A percentile compares a stretch with the other conserved stretches of the same genome.
Conservation (phyloP, 2,329 filamentous ascomycete genomes). For the Fonsecaea pugnacius region DNA sequence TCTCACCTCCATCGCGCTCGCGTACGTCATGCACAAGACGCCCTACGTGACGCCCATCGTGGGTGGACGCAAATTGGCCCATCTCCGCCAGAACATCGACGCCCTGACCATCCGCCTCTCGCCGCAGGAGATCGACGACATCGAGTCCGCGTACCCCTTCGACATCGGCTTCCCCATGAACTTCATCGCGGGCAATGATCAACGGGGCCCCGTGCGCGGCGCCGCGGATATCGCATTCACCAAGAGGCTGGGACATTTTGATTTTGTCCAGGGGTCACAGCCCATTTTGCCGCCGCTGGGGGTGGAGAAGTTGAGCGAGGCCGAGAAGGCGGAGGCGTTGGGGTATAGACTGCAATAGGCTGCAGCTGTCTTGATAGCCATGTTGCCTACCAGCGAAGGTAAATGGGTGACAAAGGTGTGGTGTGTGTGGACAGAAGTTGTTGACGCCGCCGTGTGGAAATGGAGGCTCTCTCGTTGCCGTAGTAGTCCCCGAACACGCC, state of each 20-base stretch:
- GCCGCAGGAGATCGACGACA: slow-evolving; percentile 58
- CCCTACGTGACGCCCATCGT: slow-evolving; percentile 60
- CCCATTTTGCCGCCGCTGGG: slow-evolving; percentile 21
- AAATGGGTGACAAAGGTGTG: slow-evolving; percentile 44
- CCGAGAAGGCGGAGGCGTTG: slow-evolving; percentile 20
- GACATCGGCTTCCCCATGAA: slow-evolving; percentile 61
- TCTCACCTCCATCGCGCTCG: slow-evolving; percentile 46
- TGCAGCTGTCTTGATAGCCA: slow-evolving; percentile 8
- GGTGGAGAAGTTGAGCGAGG: slow-evolving; percentile 14
- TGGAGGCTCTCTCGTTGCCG: neutral
- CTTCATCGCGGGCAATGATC: slow-evolving; percentile 41
- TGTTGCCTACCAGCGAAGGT: slow-evolving; percentile 41
- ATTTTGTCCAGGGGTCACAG: slow-evolving; percentile 22
- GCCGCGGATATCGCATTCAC: slow-evolving; percentile 26
- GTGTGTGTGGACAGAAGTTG: too few relatives aligned
- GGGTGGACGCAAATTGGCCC: slow-evolving; percentile 58
- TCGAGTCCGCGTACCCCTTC: slow-evolving; percentile 60
- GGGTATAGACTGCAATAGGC: slow-evolving; percentile 4
- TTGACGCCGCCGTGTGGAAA: neutral
- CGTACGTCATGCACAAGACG: slow-evolving; percentile 58
- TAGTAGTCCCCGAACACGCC: slow-evolving; percentile 32
- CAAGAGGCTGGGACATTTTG: slow-evolving; percentile 25
- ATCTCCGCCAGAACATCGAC: slow-evolving; percentile 60
- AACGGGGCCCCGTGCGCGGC: slow-evolving; percentile 13
- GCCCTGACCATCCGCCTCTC: slow-evolving; percentile 57